Evolutionary conservation across 1,284 basidiomycete species (phyloP), one percentile per base, ranked within the genome.

Genomic region (Flammula alnicola): DNA sequence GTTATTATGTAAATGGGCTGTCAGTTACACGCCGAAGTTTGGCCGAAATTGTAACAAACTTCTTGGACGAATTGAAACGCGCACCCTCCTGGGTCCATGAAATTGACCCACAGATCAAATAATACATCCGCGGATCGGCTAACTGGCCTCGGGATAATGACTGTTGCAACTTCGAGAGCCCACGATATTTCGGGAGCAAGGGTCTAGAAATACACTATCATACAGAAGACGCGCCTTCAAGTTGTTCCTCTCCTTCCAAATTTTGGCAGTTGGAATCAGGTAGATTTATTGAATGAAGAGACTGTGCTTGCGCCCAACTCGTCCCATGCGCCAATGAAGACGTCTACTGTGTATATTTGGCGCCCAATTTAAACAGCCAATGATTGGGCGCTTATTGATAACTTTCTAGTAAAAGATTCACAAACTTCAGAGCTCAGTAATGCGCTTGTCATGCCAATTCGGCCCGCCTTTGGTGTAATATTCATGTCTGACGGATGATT

Each of bases 101-200:
- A 36, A 47, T 56, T 19, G 44, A 58, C 23, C 17, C 14, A 10
- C 32, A 49, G 26, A 46, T 55, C 10, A 27, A 47, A 22, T 19
- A 17, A 0, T 62, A 59, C 23, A 44, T 58, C 5, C 51, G 60
- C 20, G 55, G 59, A 3, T 33, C 59, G 5, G 61, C 43, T 7
- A 57, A 59, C 17, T 62, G 61, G 55, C 47, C 57, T 10, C 49
- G 58, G 10, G 55, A 49, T 10, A 60, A 58, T 33, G 58, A 62
- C 17, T 54, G 48, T 19, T 62, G 56, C 55, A 60, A 52, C 40
- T 62, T 60, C 17, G 70, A 72, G n/a, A 62, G 59, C 12, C 55
- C 57, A 36, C 59, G 70, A 29, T 72, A 72, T 49, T 73, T 72
- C 30, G 65, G 65, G 0, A 52, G 40, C 3, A 58, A 62, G 41